Base-by-base conservation (phyloP, 2,329 filamentous ascomycete species). In the Penicillium brasilianum region DNA sequence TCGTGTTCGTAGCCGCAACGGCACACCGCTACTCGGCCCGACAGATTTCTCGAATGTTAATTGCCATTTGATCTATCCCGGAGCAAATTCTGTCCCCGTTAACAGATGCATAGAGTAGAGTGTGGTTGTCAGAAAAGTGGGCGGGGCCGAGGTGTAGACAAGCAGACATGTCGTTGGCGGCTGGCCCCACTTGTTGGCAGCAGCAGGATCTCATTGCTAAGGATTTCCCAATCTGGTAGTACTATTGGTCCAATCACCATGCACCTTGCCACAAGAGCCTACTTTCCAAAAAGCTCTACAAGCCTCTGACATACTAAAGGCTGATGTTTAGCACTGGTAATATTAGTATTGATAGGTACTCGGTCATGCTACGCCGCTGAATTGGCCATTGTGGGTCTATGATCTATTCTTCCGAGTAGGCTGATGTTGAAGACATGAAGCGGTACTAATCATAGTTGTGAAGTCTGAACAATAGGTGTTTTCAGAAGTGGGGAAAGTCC, bases 161-260 rank as follows among this genome's bases (percentile, higher is more conserved):
- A 28, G 25, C 6, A 28, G 25, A 6, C 25, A 43, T 37, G 44
- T 22, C 43, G 22, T 10, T 22, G 25, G 43, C n/a, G 28, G 11
- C 11, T 34, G 30, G n/a, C 48, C n/a, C 30, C 30, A 14, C 28
- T 30, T 14, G 13, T 18, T 36, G 16, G 30, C n/a, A 22, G 25
- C n/a, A n/a, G 30, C 48, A 51, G 28, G 9, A 1, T 10, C 9
- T 30, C 4, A 30, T 9, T 13, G n/a, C n/a, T 3, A 18, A 22
- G 10, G 30, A 14, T 13, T 34, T 51, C 54, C 14, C 18, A 28
- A 22, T 56, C 9, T 11, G 41, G 54, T 49, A 56, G 34, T 48
- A 49, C 13, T 56, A 56, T 25, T n/a, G 9, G 22, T 13, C 54
- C 54, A 56, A 49, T 56, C 43, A 56, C 22, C 54, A 36, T 37